A percentile compares a stretch with the other conserved stretches of the same genome.
These are phyloP conservation scores for Penicillium canescens DNA, from an alignment of 495 filamentous ascomycete genomes.

Conservation along the genomic window DNA sequence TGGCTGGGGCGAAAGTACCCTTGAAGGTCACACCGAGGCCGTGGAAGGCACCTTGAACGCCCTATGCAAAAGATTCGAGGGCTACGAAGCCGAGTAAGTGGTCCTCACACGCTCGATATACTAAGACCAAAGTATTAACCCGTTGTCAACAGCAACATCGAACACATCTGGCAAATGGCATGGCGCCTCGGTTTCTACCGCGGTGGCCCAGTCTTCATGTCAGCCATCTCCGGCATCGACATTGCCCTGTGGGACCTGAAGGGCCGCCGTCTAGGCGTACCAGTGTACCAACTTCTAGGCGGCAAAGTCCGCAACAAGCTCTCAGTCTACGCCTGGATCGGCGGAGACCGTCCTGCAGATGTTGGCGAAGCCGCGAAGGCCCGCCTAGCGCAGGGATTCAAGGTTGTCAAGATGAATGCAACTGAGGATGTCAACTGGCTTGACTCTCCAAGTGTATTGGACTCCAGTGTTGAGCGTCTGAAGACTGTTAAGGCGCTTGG, in stretches of 20 bases:
- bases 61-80: slow-evolving; percentile 52
- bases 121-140: not conserved
- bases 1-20: slow-evolving; percentile 79
- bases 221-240: slow-evolving; percentile 74
- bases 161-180: slow-evolving; percentile 76
- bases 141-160: slow-evolving; percentile 61
- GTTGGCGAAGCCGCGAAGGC: slow-evolving; percentile 58
- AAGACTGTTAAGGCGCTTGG: slow-evolving; percentile 70
- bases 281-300: slow-evolving; percentile 72
- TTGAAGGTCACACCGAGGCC: slow-evolving; percentile 77
- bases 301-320: slow-evolving; percentile 74
- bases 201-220: slow-evolving; percentile 82
- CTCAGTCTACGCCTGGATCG: slow-evolving; percentile 85
- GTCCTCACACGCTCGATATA: not conserved
- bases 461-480: slow-evolving; percentile 66
- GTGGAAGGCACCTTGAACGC: slow-evolving; percentile 77
- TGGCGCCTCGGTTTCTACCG: slow-evolving; percentile 78
- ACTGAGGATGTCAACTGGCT: slow-evolving; percentile 81
- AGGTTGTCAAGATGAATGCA: slow-evolving; percentile 79
- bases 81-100: slow-evolving; percentile 73
- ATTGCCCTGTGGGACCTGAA: slow-evolving; percentile 86
- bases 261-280: slow-evolving; percentile 58
- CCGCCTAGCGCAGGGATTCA: slow-evolving; percentile 71
- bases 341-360: slow-evolving; percentile 73
- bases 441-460: slow-evolving; percentile 65